phyloP scores from a whole-genome alignment of 306 rosid species.

The Lagenaria siceraria region DNA sequence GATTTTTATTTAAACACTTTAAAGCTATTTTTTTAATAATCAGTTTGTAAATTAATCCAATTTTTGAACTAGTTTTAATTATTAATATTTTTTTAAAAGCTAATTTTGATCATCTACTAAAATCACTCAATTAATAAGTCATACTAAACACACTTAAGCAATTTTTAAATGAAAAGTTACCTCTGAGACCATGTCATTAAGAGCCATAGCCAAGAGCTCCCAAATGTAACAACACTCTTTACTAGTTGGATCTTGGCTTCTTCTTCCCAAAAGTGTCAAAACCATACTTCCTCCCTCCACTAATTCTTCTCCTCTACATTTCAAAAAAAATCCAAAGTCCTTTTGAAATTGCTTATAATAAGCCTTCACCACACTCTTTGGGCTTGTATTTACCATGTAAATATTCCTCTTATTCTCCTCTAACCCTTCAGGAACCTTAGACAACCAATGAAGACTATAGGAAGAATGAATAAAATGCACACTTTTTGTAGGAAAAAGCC shows the following conservation, averaged over 20 bases:
- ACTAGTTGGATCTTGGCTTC: background rate
- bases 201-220: conserved; percentile 19
- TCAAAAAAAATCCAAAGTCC: conserved; percentile 26
- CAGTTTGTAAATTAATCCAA: too few relatives aligned
- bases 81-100: too few relatives aligned
- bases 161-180: too few relatives aligned
- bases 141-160: too few relatives aligned
- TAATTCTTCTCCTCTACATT: conserved; percentile 27
- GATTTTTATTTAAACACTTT: too few relatives aligned
- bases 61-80: too few relatives aligned
- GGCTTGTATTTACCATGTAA: conserved; percentile 12
- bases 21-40: too few relatives aligned
- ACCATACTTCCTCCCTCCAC: conserved; percentile 25
- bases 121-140: too few relatives aligned
- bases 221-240: background rate
- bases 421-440: conserved; percentile 19
- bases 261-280: conserved; percentile 21
- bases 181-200: conserved; percentile 7
- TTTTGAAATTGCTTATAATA: conserved; percentile 20
- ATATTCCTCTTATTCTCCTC: conserved; percentile 19
- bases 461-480: conserved; percentile 35
- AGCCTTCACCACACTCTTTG: conserved; percentile 11
- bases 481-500: conserved; percentile 29
- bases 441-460: conserved; percentile 31
- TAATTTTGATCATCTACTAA: too few relatives aligned